These are phyloP conservation scores for Skeletonema grethae DNA, from an alignment of 108 stramenopile genomes.

Conservation along the genomic window DNA sequence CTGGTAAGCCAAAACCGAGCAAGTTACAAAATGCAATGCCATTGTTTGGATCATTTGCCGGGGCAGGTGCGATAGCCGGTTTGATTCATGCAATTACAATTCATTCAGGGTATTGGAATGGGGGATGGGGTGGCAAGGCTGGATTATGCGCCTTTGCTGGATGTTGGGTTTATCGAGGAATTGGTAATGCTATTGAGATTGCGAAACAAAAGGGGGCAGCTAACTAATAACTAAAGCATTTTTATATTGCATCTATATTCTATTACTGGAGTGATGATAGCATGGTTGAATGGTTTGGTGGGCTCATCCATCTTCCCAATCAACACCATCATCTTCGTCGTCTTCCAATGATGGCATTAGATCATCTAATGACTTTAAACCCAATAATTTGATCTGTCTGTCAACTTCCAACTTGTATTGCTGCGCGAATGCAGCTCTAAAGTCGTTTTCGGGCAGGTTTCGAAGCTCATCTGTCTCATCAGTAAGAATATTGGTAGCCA, in stretches of 20 bases:
- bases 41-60: conserved; percentile 45
- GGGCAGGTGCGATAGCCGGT: conserved; percentile 58
- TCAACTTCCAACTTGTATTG: conserved; percentile 77
- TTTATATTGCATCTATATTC: neutral
- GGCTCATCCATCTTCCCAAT: conserved; percentile 51
- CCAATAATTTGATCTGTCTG: conserved; percentile 56
- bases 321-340: conserved; percentile 32
- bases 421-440: conserved; percentile 70
- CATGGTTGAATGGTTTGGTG: no score
- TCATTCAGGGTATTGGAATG: conserved; percentile 60
- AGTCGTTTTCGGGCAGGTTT: conserved; percentile 65
- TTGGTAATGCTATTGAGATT: conserved; percentile 33
- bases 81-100: conserved; percentile 63
- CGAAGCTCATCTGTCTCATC: conserved; percentile 62
- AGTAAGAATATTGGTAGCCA: conserved; percentile 23
- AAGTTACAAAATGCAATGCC: conserved; percentile 9
- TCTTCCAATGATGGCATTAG: conserved; percentile 8
- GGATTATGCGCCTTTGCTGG: conserved; percentile 68
- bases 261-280: neutral
- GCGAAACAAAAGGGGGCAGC: conserved; percentile 12
- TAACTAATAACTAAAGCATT: neutral
- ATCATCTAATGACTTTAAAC: conserved; percentile 25
- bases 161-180: conserved; percentile 48
- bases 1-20: conserved; percentile 6
- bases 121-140: conserved; percentile 75